Conservation (phyloP, 2,329 filamentous ascomycete genomes). For the Fulvia fulva region DNA sequence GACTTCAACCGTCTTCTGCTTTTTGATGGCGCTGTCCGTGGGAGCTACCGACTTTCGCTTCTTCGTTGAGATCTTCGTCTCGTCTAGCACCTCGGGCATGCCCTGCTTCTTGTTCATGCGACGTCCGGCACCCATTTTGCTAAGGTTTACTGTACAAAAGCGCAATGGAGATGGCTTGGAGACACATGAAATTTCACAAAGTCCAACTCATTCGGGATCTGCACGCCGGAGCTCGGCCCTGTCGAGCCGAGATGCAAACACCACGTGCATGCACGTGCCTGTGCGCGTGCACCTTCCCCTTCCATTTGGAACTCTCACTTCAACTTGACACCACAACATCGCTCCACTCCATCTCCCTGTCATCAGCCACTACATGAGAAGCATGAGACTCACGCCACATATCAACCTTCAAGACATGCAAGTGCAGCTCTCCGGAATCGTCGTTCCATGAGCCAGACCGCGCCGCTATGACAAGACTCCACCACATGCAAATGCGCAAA, state of each 20-base stretch:
- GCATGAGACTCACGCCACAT: no score
- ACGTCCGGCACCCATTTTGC: constrained; percentile 22
- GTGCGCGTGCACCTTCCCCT: no score
- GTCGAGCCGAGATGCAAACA: neutral
- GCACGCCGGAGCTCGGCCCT: neutral
- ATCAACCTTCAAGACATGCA: no score
- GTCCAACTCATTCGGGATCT: neutral
- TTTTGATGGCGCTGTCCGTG: constrained; percentile 57
- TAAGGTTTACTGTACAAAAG: neutral
- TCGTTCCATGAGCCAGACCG: no score
- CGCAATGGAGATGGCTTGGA: neutral
- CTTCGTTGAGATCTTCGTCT: constrained; percentile 64
- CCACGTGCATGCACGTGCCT: neutral
- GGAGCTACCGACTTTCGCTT: constrained; percentile 75
- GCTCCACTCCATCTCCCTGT: no score
- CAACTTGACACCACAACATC: neutral
- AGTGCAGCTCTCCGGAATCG: no score
- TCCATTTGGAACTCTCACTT: no score
- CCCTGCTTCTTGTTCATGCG: constrained; percentile 69
- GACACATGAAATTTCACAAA: neutral
- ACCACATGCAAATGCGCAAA: no score
- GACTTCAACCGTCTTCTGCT: constrained; percentile 57
- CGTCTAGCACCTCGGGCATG: constrained; percentile 74
- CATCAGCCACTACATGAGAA: no score
- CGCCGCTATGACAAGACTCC: no score